Conservation (phyloP, 2,329 filamentous ascomycete species). For the Aspergillus neotritici region DNA sequence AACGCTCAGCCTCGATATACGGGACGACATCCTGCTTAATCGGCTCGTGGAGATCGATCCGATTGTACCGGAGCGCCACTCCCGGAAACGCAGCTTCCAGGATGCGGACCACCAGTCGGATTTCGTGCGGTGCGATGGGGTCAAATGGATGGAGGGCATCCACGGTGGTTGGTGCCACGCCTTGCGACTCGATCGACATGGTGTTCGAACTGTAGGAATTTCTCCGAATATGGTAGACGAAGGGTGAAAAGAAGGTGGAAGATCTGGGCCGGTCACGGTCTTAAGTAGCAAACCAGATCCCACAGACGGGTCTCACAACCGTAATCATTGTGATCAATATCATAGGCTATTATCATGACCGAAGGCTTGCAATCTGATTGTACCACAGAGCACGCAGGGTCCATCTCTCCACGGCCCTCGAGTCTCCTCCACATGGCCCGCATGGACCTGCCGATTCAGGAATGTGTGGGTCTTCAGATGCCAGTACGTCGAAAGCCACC, state of each 20-base stretch:
- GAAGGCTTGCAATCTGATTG: no score
- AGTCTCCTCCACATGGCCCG: conserved; percentile 8
- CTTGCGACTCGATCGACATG: conserved; percentile 13
- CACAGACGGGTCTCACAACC: no score
- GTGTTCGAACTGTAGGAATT: not conserved
- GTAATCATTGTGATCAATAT: no score
- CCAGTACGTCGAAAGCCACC: not conserved
- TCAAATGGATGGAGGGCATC: conserved; percentile 33
- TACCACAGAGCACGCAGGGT: no score
- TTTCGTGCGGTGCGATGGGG: conserved; percentile 34
- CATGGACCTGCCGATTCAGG: conserved; percentile 27
- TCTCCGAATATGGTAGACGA: not conserved
- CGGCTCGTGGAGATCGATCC: conserved; percentile 61
- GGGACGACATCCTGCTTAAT: conserved; percentile 53
- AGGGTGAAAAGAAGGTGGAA: not conserved
- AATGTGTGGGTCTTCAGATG: not conserved
- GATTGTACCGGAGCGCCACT: conserved; percentile 52
- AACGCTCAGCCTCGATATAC: conserved; percentile 59
- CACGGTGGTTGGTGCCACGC: conserved; percentile 11
- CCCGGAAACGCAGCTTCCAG: conserved; percentile 33
- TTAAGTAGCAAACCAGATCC: no score
- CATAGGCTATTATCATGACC: no score
- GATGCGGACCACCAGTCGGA: conserved; percentile 32
- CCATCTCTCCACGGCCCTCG: not conserved
- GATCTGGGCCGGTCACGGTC: not conserved